Conservation (phyloP, 2,329 filamentous ascomycete species). For the Penicillium thymicola region DNA sequence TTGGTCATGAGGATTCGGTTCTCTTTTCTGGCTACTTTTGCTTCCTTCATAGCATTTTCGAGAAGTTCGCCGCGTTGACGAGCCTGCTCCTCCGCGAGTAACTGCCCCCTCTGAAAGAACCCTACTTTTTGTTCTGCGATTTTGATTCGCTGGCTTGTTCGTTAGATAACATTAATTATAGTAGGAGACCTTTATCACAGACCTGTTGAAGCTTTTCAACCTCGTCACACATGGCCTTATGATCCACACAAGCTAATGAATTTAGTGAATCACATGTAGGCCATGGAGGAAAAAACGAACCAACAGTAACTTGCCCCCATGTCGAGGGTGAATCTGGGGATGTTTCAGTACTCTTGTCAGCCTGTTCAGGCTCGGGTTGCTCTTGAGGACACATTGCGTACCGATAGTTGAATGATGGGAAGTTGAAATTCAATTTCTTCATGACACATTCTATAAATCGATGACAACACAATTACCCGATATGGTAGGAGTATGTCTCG, state of each 20-base stretch:
- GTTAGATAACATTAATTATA: neutral
- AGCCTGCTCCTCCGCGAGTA: constrained; percentile 2
- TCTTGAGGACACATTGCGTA: neutral
- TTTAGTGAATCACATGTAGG: neutral
- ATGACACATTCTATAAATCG: neutral
- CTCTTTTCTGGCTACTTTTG: neutral
- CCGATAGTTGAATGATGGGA: neutral
- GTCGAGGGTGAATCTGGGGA: neutral
- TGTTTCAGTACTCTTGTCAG: neutral
- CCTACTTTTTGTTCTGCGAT: neutral
- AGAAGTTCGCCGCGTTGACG: constrained; percentile 4
- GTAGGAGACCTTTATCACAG: neutral
- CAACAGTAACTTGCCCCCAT: neutral
- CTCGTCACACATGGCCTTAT: neutral
- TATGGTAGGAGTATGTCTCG: neutral
- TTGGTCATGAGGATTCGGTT: constrained; percentile 1
- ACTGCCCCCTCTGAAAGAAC: neutral
- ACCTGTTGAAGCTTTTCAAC: neutral
- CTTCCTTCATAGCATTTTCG: neutral
- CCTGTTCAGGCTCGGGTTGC: neutral
- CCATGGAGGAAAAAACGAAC: neutral
- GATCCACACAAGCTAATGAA: neutral
- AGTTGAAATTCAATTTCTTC: neutral
- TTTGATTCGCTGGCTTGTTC: neutral
- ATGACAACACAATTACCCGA: neutral